Conservation (phyloP, 305 asterid genomes). For the Stenogyne calaminthoides region DNA sequence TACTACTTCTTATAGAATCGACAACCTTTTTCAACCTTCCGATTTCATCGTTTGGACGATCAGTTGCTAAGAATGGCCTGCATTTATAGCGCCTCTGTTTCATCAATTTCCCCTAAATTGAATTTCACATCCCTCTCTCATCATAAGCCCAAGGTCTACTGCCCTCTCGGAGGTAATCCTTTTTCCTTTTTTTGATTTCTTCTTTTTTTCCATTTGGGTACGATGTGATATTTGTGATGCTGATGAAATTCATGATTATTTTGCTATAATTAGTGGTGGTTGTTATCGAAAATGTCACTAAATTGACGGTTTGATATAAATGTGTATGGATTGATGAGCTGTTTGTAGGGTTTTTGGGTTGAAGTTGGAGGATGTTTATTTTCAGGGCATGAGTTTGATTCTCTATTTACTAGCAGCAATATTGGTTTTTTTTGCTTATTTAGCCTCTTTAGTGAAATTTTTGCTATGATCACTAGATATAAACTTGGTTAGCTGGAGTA, state of each 20-base stretch:
- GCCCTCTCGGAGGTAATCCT: constrained; percentile 52
- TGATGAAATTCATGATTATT: too few relatives aligned
- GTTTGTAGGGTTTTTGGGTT: not conserved
- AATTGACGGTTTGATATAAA: not conserved
- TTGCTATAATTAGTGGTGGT: not conserved
- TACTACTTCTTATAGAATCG: constrained; percentile 2
- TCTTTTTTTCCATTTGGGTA: not conserved
- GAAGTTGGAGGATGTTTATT: not conserved
- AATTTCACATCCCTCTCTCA: constrained; percentile 36
- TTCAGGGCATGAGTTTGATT: not conserved
- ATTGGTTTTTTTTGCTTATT: not conserved
- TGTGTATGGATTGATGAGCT: constrained; percentile 8
- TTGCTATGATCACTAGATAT: not conserved
- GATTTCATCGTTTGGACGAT: constrained; percentile 14
- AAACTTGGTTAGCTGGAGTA: not conserved
- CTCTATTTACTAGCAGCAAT: not conserved
- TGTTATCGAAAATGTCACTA: not conserved
- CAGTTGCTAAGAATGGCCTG: constrained; percentile 35
- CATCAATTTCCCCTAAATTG: constrained; percentile 48
- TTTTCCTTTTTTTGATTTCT: not conserved
- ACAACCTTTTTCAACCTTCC: not conserved
- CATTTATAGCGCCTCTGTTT: constrained; percentile 47
- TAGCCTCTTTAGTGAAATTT: not conserved
- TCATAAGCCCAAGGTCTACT: constrained; percentile 48
- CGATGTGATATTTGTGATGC: not conserved